phyloP scores from a whole-genome alignment of 2,329 filamentous ascomycete genomes.

The Botrytis paeoniae region DNA sequence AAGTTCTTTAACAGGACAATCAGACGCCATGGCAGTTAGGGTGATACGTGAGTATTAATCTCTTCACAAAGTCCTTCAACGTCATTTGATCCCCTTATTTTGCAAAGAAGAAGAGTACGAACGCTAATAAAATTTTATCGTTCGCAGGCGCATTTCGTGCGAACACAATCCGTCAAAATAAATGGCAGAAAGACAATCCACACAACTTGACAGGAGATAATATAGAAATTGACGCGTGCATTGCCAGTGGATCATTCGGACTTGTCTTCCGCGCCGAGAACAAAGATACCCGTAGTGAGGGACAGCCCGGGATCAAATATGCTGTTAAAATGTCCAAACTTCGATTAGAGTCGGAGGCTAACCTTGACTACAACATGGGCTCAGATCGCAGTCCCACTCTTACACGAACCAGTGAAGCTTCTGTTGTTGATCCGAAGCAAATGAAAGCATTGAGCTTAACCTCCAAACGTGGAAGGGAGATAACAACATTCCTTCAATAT shows the following conservation, averaged over 20 bases:
- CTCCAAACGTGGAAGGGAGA: neutral
- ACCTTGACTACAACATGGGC: neutral
- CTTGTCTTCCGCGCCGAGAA: conserved; percentile 7
- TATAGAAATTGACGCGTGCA: neutral
- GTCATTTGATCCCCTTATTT: neutral
- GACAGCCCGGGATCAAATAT: neutral
- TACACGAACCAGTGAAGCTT: conserved; percentile 1
- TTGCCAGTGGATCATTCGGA: conserved; percentile 4
- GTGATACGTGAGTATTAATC: neutral
- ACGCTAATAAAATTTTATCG: neutral
- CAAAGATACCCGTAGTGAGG: neutral
- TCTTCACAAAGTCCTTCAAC: neutral
- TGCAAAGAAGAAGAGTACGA: neutral
- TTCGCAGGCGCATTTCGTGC: neutral
- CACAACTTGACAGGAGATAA: conserved; percentile 4
- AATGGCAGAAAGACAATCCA: neutral
- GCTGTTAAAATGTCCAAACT: neutral
- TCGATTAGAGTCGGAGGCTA: neutral
- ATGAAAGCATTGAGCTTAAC: neutral
- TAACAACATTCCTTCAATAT: conserved; percentile 1
- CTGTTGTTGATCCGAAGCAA: neutral
- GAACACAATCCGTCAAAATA: neutral
- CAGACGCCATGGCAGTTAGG: neutral
- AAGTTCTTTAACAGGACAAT: neutral
- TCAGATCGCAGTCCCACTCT: conserved; percentile 1